These are phyloP conservation scores for Orbilia ellipsospora DNA, from an alignment of 2,329 filamentous ascomycete species.

Conservation along the genomic window DNA sequence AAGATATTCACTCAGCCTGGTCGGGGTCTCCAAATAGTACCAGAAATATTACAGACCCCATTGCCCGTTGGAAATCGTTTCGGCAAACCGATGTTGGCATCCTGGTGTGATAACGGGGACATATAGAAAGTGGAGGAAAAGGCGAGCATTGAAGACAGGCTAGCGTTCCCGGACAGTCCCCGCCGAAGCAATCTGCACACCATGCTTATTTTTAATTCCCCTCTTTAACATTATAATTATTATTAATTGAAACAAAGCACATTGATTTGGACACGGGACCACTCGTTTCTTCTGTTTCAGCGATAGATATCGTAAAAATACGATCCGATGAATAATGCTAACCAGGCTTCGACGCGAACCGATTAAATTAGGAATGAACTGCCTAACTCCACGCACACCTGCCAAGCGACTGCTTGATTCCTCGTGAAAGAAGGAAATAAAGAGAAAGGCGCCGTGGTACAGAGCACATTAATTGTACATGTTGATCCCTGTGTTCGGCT, in stretches of 20 bases:
- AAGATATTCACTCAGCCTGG: conserved; percentile 25
- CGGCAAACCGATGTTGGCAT: not conserved
- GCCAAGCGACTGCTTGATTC: conserved; percentile 15
- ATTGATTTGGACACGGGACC: conserved; percentile 10
- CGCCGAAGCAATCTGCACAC: conserved; percentile 27
- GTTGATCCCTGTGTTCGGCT: conserved; percentile 15
- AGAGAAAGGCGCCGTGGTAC: no score
- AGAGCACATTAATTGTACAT: no score
- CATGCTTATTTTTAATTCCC: conserved; percentile 48
- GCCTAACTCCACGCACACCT: conserved; percentile 22
- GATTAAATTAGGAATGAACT: conserved; percentile 40
- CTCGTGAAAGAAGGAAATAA: no score
- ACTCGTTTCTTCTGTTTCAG: conserved; percentile 19
- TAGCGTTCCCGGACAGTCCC: not conserved
- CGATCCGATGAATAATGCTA: no score
- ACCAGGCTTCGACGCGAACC: conserved; percentile 17
- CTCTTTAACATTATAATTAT: conserved; percentile 6
- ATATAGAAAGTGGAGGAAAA: conserved; percentile 27
- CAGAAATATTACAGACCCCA: no score
- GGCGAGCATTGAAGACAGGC: not conserved
- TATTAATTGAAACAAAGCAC: conserved; percentile 40
- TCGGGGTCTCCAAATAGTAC: not conserved
- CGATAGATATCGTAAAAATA: no score
- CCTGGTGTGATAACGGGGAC: conserved; percentile 3
- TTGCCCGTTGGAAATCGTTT: not conserved